Percentiles rank a stretch among this genome's conserved stretches.
Conservation (phyloP, 345 rosid genomes). For the Camelina sativa region DNA sequence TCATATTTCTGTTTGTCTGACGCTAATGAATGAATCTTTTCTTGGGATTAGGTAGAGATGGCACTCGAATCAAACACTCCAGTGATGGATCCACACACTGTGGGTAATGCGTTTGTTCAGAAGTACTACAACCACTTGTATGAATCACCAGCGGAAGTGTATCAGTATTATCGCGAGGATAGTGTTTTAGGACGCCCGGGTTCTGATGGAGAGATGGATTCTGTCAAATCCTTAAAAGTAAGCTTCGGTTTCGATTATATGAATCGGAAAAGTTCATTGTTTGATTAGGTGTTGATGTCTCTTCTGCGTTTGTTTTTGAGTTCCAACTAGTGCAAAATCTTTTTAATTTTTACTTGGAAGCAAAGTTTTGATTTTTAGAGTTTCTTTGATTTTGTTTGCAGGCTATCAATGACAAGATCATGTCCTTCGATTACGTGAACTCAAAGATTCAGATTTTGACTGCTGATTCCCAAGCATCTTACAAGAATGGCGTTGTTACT, state of each 20-base stretch:
- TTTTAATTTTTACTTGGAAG: not conserved
- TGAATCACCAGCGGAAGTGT: constrained; percentile 53
- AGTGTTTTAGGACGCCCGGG: constrained; percentile 71
- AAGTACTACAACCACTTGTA: constrained; percentile 65
- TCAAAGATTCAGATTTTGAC: constrained; percentile 62
- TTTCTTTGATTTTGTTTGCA: constrained; percentile 37
- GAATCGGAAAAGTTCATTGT: not conserved
- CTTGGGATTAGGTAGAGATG: constrained; percentile 49
- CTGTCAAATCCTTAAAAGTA: constrained; percentile 69
- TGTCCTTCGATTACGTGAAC: constrained; percentile 60
- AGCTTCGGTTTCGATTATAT: not conserved
- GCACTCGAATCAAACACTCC: constrained; percentile 51
- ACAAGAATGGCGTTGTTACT: constrained; percentile 61
- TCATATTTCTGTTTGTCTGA: not conserved
- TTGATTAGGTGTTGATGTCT: not conserved
- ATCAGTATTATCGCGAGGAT: constrained; percentile 66
- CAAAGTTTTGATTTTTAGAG: constrained; percentile 8
- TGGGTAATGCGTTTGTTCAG: constrained; percentile 73
- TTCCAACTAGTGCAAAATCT: not conserved
- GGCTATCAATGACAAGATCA: constrained; percentile 73
- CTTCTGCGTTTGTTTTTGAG: not conserved
- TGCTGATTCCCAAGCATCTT: constrained; percentile 75
- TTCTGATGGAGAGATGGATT: constrained; percentile 64
- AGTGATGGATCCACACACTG: constrained; percentile 52
- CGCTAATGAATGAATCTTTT: not conserved